Percentiles rank a stretch among this genome's conserved stretches.
phyloP scores from a whole-genome alignment of 2,329 filamentous ascomycete genomes.

The Dryadomyces quercivorus region DNA sequence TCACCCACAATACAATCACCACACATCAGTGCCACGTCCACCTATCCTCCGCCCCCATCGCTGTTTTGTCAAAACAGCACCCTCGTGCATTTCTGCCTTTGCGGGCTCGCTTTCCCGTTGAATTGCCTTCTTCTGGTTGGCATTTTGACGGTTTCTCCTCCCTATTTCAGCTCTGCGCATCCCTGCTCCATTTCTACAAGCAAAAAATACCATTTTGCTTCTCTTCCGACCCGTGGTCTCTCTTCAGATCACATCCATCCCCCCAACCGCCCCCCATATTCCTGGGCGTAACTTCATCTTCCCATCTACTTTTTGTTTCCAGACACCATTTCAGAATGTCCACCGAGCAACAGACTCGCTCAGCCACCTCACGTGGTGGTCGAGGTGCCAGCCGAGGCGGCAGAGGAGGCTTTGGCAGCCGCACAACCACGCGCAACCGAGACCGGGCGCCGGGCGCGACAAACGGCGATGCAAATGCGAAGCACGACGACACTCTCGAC shows the following conservation, averaged over 20 bases:
- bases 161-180: background rate
- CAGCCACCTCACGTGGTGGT: conserved; percentile 68
- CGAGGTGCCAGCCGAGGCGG: conserved; percentile 80
- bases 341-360: conserved; percentile 85
- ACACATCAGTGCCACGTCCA: conserved; percentile 4
- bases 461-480: conserved; percentile 57
- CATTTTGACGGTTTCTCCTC: background rate
- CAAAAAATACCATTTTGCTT: background rate
- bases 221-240: background rate
- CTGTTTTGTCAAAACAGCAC: conserved; percentile 5
- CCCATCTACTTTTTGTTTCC: conserved; percentile 9
- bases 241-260: background rate
- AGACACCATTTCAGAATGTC: conserved; percentile 53
- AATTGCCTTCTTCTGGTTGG: conserved; percentile 3
- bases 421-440: conserved; percentile 56
- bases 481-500: conserved; percentile 45
- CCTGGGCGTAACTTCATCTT: background rate
- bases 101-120: conserved; percentile 7
- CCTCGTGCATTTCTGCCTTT: conserved; percentile 2
- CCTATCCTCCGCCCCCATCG: conserved; percentile 1
- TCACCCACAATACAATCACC: conserved; percentile 6
- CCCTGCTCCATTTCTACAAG: background rate
- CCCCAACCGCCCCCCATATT: background rate
- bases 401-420: conserved; percentile 58
- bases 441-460: conserved; percentile 43